Evolutionary conservation across 768 basidiomycete species (phyloP), one percentile per base, ranked within the genome.

Genomic region (Phanerochaete sordida): DNA sequence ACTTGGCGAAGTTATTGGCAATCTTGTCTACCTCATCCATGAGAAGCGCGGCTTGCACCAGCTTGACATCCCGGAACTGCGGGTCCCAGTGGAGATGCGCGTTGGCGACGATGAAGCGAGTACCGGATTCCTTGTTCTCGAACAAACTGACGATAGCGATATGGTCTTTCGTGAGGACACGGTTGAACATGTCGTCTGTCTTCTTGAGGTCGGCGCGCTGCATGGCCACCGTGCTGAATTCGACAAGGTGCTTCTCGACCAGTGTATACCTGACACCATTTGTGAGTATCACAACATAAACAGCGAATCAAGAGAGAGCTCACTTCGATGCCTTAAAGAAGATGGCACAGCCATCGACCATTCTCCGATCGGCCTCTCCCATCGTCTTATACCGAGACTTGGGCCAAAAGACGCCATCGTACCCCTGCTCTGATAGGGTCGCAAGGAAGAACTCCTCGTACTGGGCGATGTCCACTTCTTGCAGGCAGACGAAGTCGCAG

Each of bases 181-280:
- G 93, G 70, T 98, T 98, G 83, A 98, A 98, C 95, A 98, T 95
- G 77, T 98, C 96, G 69, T 98, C 95, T 19, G 94, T 96, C 76
- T 95, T 94, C 80, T 94, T 93, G 77, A 95, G 93, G 72, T 95
- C 94, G 52, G 88, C 85, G 27, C 94, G 86, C 67, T 93, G 91
- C 84, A 98, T 90, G 21, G 95, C 96, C 63, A 95, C 82, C 35
- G 90, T 83, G 70, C 88, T 91, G 77, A 95, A 99, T 73, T 98
- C 97, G 69, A 98, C 82, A 43, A 95, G 84, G 56, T 95, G 89
- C 66, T 91, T 91, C 77, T 98, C 95, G 44, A 99, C 88, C 24
- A 99, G 85, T 62, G 88, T 84, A 74, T 93, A 99, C 70, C 93
- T 96, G 70, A 11, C 48, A 39, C 30, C 2, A 43, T 28, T 31